These are phyloP conservation scores for Dioscorea dumetorum DNA, from an alignment of 106 monocot genomes.

Conservation along the genomic window DNA sequence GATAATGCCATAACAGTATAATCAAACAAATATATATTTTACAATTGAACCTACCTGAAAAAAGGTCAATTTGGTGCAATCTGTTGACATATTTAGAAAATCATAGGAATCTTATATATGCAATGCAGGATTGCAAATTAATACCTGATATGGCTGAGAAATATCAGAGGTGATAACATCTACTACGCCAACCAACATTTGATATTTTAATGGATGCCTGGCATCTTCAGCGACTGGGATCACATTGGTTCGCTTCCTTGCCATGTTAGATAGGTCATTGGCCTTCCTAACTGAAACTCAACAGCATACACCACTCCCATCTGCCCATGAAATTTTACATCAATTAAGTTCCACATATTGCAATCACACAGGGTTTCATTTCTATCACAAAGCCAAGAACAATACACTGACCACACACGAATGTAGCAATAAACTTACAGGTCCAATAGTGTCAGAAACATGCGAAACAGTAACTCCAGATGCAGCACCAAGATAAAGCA, in stretches of 20 bases:
- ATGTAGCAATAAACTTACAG: slow-evolving; percentile 36
- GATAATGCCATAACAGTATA: too few species aligned
- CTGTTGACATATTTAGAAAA: too few species aligned
- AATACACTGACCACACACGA: background rate
- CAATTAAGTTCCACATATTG: too few species aligned
- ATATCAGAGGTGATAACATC: slow-evolving; percentile 99
- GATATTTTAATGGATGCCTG: slow-evolving; percentile 87
- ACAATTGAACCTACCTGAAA: too few species aligned
- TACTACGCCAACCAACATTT: slow-evolving; percentile 95
- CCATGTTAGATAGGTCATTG: slow-evolving; percentile 93
- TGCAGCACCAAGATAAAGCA: slow-evolving; percentile 92
- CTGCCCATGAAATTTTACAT: slow-evolving; percentile 21
- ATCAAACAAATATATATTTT: too few species aligned
- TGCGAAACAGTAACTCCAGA: slow-evolving; percentile 97
- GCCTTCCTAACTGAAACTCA: slow-evolving; percentile 93
- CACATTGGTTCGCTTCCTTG: slow-evolving; percentile 85
- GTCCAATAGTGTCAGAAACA: slow-evolving; percentile 94
- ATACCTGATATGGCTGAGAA: slow-evolving; percentile 97
- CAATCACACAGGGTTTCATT: background rate
- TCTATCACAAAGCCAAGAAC: too few species aligned
- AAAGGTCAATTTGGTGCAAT: too few species aligned
- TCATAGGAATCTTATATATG: too few species aligned
- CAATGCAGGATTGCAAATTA: too few species aligned
- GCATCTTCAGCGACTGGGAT: slow-evolving; percentile 98
- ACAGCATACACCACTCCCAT: slow-evolving; percentile 90